Evolutionary conservation across 441 rosid genomes (phyloP).

Genomic region (Pelargonium cotyledonis): DNA sequence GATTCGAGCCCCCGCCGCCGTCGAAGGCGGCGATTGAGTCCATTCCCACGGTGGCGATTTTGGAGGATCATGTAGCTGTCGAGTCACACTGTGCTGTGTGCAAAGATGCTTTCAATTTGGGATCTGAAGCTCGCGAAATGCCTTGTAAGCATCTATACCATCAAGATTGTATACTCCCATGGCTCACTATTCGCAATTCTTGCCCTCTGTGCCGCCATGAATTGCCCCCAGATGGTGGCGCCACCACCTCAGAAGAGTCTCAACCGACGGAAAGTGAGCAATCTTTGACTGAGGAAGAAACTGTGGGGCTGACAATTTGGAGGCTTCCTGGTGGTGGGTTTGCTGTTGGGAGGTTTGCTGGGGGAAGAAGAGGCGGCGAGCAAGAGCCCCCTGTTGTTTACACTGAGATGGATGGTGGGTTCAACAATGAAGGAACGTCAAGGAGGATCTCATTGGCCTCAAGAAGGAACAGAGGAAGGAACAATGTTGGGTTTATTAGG

Average conservation of each 20-base stretch:
- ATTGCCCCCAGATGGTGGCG: conserved; percentile 40
- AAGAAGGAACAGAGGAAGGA: neutral
- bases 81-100: conserved; percentile 87
- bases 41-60: conserved; percentile 55
- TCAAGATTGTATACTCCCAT: conserved; percentile 30
- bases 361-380: conserved; percentile 22
- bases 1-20: conserved; percentile 51
- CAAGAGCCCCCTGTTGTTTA: conserved; percentile 68
- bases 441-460: neutral
- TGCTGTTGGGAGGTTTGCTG: conserved; percentile 85
- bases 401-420: conserved; percentile 79
- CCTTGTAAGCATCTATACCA: neutral
- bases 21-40: conserved; percentile 42
- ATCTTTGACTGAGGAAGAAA: conserved; percentile 24
- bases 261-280: neutral
- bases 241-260: conserved; percentile 3
- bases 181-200: conserved; percentile 74
- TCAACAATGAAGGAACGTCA: conserved; percentile 21
- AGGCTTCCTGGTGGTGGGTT: conserved; percentile 87
- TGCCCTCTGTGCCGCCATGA: conserved; percentile 42
- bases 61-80: conserved; percentile 25
- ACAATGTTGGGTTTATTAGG: neutral
- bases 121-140: conserved; percentile 25
- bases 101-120: conserved; percentile 59
- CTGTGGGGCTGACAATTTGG: conserved; percentile 41